A percentile compares a stretch with the other conserved stretches of the same genome.
Conservation (phyloP, 495 filamentous ascomycete genomes). For the Elasticomyces elasticus region DNA sequence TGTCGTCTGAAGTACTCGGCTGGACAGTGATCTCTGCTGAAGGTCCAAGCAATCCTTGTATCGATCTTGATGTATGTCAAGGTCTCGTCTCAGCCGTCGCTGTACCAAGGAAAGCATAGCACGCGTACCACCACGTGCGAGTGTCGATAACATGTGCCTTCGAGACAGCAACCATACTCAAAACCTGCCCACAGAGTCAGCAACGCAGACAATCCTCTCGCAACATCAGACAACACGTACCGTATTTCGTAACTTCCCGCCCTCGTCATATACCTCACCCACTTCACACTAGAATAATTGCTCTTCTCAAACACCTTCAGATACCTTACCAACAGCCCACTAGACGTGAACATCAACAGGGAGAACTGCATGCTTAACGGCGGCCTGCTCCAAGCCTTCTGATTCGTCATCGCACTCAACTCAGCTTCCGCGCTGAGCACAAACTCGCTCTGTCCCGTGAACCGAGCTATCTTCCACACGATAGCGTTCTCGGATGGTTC, state of each 20-base stretch:
- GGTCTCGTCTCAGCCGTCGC: too few relatives aligned
- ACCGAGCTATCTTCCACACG: conserved; percentile 96
- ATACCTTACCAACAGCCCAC: conserved; percentile 84
- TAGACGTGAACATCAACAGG: conserved; percentile 95
- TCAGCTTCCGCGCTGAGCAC: conserved; percentile 90
- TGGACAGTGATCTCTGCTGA: too few relatives aligned
- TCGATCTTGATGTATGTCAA: too few relatives aligned
- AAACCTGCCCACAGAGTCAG: neutral
- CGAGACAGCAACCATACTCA: neutral
- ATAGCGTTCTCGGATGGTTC: conserved; percentile 97
- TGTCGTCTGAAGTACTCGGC: too few relatives aligned
- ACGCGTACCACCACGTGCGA: neutral
- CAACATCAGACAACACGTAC: conserved; percentile 28
- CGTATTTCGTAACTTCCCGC: conserved; percentile 75
- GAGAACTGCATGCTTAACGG: conserved; percentile 86
- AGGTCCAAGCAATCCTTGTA: too few relatives aligned
- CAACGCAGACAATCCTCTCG: neutral
- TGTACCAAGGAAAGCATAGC: too few relatives aligned
- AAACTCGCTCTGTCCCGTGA: conserved; percentile 90
- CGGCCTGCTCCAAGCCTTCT: conserved; percentile 94
- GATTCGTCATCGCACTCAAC: conserved; percentile 92
- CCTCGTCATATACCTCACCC: conserved; percentile 98
- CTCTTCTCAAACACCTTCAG: conserved; percentile 99
- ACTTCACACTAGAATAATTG: conserved; percentile 97
- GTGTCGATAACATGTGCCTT: neutral